phyloP scores from a whole-genome alignment of 106 monocot species.

The Platanthera guangdongensis region DNA sequence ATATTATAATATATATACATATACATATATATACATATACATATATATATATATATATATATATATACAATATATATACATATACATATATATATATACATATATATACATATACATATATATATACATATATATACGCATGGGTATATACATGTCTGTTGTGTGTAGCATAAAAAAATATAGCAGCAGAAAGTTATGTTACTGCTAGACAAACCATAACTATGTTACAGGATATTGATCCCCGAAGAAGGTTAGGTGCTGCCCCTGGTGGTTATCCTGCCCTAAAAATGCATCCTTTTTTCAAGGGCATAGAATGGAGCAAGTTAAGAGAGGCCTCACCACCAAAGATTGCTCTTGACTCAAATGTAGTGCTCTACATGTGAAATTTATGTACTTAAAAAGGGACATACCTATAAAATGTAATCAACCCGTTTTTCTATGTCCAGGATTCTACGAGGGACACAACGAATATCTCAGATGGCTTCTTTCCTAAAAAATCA shows the following conservation, averaged over 20 bases:
- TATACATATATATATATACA: too few relatives aligned
- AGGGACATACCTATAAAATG: neutral
- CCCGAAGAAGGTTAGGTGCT: slow-evolving; percentile 48
- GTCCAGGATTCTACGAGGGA: slow-evolving; percentile 52
- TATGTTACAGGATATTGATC: slow-evolving; percentile 50
- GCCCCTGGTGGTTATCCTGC: slow-evolving; percentile 54
- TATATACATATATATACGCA: too few relatives aligned
- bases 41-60: too few relatives aligned
- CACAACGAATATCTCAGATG: slow-evolving; percentile 37
- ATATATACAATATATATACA: too few relatives aligned
- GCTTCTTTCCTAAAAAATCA: slow-evolving; percentile 15
- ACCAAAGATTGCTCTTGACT: slow-evolving; percentile 38
- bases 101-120: too few relatives aligned
- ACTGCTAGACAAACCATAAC: neutral
- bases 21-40: too few relatives aligned
- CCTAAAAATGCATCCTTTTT: slow-evolving; percentile 64
- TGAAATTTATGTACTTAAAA: neutral
- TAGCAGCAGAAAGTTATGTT: neutral
- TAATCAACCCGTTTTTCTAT: slow-evolving; percentile 15
- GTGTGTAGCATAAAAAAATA: too few relatives aligned
- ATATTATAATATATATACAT: too few relatives aligned
- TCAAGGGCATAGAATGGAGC: slow-evolving; percentile 53
- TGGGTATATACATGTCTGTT: too few relatives aligned
- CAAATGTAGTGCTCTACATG: slow-evolving; percentile 21
- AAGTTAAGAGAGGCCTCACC: slow-evolving; percentile 31